Base-by-base conservation (phyloP, 176 grass and related monocot genomes). In the Pharus latifolius region DNA sequence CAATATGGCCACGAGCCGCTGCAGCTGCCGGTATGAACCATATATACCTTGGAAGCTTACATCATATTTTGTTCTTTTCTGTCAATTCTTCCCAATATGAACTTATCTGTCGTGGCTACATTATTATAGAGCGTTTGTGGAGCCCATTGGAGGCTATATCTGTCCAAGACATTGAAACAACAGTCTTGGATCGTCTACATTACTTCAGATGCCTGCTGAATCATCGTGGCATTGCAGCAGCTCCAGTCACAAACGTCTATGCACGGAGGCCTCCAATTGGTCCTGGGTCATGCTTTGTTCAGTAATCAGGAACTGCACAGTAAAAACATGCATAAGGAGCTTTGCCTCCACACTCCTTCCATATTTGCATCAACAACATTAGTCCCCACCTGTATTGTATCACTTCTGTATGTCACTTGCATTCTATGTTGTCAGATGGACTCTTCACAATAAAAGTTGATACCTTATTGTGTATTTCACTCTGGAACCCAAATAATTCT, bases 1-100 rank as follows among this genome's bases (percentile, higher is more conserved):
- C 95, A 28, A 94, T 99, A 65, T 94, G 95, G 90, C 95, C 95
- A 14, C 87, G 95, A 38, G 89, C 95, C 61, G 95, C 95, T 14
- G 90, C 95, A 3, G 90, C 90, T 8, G 95, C 90, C 64, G 95
- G 90, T 99, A 84, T 22, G 16, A 56, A 63, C 27, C 46, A 3
- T 34, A 7, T 64, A 46, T 47, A 15, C 38, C 46, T 43, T 40
- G 17, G 43, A 72, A 57, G 1, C 14, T 49, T 69, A 5, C 3
- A 0, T 56, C 32, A 10, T 17, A 49, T 42, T 7, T n/a, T n/a
- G 1, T 23, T 4, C 23, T 62, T 51, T 45, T 55, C 3, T 49
- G 1, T 34, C 6, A 0, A 0, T 48, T 74, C 26, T 70, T 70
- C 23, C 10, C 3, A 0, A 15, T 6, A 1, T 26, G 20, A 44